Evolutionary conservation across 495 filamentous ascomycete species (phyloP).

Genomic region (Daldinia childiae): DNA sequence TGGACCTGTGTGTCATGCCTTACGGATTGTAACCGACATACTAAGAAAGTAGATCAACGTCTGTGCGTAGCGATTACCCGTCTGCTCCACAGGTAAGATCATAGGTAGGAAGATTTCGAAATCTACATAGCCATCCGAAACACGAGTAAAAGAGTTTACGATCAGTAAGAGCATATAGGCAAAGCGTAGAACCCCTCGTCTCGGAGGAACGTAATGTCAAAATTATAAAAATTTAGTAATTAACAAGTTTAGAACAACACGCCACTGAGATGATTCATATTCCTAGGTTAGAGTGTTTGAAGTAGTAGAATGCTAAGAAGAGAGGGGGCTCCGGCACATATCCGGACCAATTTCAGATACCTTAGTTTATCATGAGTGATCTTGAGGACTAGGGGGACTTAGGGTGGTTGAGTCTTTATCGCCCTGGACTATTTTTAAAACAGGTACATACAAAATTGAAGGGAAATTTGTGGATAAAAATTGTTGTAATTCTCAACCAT

Average conservation of each 20-base stretch:
- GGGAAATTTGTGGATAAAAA: neutral
- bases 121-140: neutral
- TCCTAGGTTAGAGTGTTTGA: too few species aligned
- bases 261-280: too few species aligned
- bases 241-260: too few species aligned
- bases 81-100: neutral
- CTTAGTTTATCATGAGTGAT: neutral
- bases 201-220: too few species aligned
- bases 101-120: too few species aligned
- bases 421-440: neutral
- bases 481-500: neutral
- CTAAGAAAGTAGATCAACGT: constrained; percentile 19
- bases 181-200: too few species aligned
- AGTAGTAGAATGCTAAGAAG: too few species aligned
- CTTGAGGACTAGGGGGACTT: neutral
- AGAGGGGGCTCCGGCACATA: neutral
- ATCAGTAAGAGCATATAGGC: neutral
- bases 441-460: neutral
- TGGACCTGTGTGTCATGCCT: neutral
- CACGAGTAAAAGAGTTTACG: neutral
- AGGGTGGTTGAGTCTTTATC: neutral
- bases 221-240: too few species aligned
- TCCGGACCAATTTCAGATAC: neutral
- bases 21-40: constrained; percentile 13
- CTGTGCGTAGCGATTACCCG: constrained; percentile 20